Percentiles rank a stretch among this genome's conserved stretches.
phyloP scores from a whole-genome alignment of 495 filamentous ascomycete species.

The Trichoderma erinaceum region DNA sequence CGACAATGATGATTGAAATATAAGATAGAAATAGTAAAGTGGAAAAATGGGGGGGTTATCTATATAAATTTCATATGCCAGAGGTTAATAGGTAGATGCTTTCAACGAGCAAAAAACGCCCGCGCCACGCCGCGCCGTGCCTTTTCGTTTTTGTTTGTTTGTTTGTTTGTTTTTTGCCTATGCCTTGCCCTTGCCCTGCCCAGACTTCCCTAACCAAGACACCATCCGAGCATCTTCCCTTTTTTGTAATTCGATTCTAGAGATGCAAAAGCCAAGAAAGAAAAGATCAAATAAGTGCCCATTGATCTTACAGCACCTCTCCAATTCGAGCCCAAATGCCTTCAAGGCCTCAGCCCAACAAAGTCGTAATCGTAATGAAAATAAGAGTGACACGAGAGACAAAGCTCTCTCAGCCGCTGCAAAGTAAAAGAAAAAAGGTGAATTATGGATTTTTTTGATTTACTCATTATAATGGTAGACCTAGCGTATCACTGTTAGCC shows the following conservation, averaged over 20 bases:
- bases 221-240: not conserved
- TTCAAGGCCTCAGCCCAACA: slow-evolving; percentile 10
- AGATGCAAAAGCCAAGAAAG: not conserved
- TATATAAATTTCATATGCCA: not conserved
- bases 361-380: slow-evolving; percentile 4
- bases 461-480: slow-evolving; percentile 90
- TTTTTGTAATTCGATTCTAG: not conserved
- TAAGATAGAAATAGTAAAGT: not conserved
- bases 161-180: no score
- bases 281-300: not conserved
- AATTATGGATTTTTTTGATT: slow-evolving; percentile 21
- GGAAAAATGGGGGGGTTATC: not conserved
- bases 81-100: slow-evolving; percentile 10
- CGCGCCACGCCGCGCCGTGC: slow-evolving; percentile 2
- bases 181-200: slow-evolving; percentile 1
- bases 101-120: slow-evolving; percentile 11
- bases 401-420: not conserved
- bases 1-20: not conserved
- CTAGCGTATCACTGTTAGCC: slow-evolving; percentile 38
- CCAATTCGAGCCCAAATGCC: not conserved
- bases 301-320: not conserved
- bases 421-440: not conserved
- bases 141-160: not conserved
- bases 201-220: slow-evolving; percentile 5
- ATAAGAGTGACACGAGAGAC: not conserved